Evolutionary conservation across 306 rosid species (phyloP), one percentile per base, ranked within the genome.

Genomic region (Lathyrus sativus): DNA sequence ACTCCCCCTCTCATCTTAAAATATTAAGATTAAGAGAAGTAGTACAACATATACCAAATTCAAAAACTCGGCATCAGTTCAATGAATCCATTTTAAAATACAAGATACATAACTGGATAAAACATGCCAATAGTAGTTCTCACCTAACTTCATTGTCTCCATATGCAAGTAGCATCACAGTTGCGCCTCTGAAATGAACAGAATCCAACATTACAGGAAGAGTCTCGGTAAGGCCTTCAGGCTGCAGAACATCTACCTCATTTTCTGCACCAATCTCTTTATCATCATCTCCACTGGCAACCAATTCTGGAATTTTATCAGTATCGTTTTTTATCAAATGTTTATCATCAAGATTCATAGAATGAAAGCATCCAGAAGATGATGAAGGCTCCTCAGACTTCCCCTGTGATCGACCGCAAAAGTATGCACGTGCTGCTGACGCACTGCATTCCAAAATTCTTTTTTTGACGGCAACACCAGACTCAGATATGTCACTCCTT

Each of bases 71-170:
- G 12, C 15, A 61, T 63, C 53, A 19, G 29, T 55, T 45, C 4
- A 43, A 50, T 44, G n/a, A 55, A 56, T 55, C 55, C 41, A 62
- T 62, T 44, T 37, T 59, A 45, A 68, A 63, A 71, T 69, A 57
- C 72, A 53, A 68, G 54, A 61, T 35, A 44, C 53, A 56, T 13
- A 33, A 35, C 26, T 9, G 9, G 26, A 51, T 28, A 42, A 38
- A 62, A 66, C 67, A 58, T 33, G 26, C 28, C 61, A 26, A 55
- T 60, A 75, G 43, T 67, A 59, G 70, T 76, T 58, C 85, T 81
- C 76, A 92, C 98, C 98, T 87, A 17, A 83, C 91, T 80, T 93
- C 96, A 80, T 79, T 82, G 84, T 90, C 97, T 31, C 97, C 97
- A 39, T 88, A 93, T 72, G 97, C 85, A 70, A 93, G 90, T 62